Base-by-base conservation (phyloP, 2,329 filamentous ascomycete species). In the Ambrosiella beaveri region DNA sequence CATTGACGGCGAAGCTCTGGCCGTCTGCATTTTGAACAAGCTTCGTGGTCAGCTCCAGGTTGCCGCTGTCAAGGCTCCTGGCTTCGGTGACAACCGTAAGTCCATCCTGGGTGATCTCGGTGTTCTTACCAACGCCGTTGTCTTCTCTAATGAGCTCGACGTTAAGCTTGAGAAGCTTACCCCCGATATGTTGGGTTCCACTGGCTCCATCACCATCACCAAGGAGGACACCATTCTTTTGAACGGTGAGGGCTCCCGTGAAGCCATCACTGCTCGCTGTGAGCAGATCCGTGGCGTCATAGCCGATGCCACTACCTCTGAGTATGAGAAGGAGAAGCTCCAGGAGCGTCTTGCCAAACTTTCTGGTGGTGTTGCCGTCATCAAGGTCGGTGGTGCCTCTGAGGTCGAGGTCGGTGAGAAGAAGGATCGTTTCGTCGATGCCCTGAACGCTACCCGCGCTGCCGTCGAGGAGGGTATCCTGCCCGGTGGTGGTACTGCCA, bases 291-390 rank as follows among this genome's bases (percentile, higher is more conserved):
- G 93, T 65, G 90, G 91, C 65, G 89, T 97, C 74, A 95, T 96
- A 78, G 80, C 78, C 62, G 93, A 98, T 76, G 86, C 91, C 64
- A 84, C 81, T 66, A 98, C 93, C 63, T 96, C 90, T 54, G 93
- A 98, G 69, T 98, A 98, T 76, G 93, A 98, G 82, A 97, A 96
- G 82, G 93, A 98, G 86, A 98, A 98, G 84, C 88, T 98, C 64
- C 93, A 97, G 78, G 93, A 98, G 80, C 93, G 93, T 76, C 87
- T 98, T 62, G 93, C 93, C 66, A 98, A 98, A 84, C 87, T 98
- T 65, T 97, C 93, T 65, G 93, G 93, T 64, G 93, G 93, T 80
- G 93, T 98, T 66, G 93, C 93, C 66, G 93, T 98, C 74, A 97
- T 98, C 81, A 96, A 95, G 82, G 93, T 98, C 63, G 93, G 93